Base-by-base conservation (phyloP, 2,329 filamentous ascomycete genomes). In the Clonostachys rosea region DNA sequence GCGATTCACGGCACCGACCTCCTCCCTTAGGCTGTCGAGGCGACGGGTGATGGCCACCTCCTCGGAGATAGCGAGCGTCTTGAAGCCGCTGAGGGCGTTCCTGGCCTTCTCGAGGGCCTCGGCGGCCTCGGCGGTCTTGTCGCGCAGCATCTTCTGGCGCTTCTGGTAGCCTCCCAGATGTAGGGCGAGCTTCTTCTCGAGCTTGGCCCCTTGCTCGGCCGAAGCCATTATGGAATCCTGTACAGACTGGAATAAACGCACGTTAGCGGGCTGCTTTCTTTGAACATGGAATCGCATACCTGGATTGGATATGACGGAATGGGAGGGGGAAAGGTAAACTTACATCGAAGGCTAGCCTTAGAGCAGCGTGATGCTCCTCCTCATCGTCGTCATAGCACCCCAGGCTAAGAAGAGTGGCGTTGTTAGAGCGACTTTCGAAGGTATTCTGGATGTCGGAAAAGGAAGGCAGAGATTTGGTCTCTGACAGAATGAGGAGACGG, bases 151-250 rank as follows among this genome's bases (percentile, higher is more conserved):
- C 65, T 91, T 91, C 34, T 89, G 84, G 34, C 94, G 86, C 56
- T 91, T 84, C 63, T 91, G 85, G 68, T 99, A 99, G 13, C 94
- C 94, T 20, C 91, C 91, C 3, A 95, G 82, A 58, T 94, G 86
- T 46, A 95, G 75, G 0, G 78, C 76, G n/a, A 99, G 79, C 68
- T 94, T 96, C 79, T 96, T 96, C 68, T 97, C 91, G 2, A 95
- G 73, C 66, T 92, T 95, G 61, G 90, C 89, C 46, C 88, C 89
- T 48, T 85, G 79, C 56, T 92, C 85, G 4, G 91, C 94, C 0
- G 84, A 83, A 4, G 78, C 72, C 56, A 88, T 78, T 52, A 96
- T 87, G 8, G 79, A 75, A 42, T 88, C 80, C 66, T 94, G 87
- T 2, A 91, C 79, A 42, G 76, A 77, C 84, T 87, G 47, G 44